Conservation (phyloP, 108 stramenopile species). For the Fragilaria radians region DNA sequence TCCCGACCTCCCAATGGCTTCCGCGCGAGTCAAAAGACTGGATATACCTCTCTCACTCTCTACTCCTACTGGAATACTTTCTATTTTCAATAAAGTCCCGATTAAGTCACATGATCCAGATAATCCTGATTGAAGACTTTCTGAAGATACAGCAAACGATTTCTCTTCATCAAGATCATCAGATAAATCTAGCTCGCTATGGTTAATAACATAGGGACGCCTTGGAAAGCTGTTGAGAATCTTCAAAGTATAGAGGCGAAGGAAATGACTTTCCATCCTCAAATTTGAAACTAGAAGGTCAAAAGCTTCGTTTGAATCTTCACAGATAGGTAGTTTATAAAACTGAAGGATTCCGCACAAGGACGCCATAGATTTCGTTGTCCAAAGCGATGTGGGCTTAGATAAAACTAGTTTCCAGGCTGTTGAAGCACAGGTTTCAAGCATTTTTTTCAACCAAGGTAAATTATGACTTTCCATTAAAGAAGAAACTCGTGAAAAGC, state of each 20-base stretch:
- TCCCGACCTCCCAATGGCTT: conserved; percentile 59
- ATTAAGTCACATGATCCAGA: conserved; percentile 58
- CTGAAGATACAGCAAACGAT: conserved; percentile 1
- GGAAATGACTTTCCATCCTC: conserved; percentile 48
- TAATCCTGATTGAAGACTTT: conserved; percentile 5
- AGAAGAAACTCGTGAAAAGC: neutral
- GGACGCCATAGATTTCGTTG: conserved; percentile 40
- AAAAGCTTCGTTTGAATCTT: conserved; percentile 26
- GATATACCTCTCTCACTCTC: conserved; percentile 49
- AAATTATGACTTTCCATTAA: neutral
- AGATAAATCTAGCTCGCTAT: conserved; percentile 66
- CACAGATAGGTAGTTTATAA: neutral
- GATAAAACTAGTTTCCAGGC: conserved; percentile 22
- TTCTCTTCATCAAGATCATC: conserved; percentile 82
- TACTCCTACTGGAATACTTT: conserved; percentile 51
- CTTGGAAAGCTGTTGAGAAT: conserved; percentile 61
- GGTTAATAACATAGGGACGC: conserved; percentile 59
- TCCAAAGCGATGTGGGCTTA: conserved; percentile 44
- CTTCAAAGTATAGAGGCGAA: conserved; percentile 59
- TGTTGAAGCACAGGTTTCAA: neutral
- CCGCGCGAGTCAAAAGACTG: conserved; percentile 46
- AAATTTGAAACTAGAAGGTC: conserved; percentile 62
- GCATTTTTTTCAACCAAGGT: neutral
- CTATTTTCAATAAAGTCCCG: conserved; percentile 43
- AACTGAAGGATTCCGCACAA: conserved; percentile 20